phyloP scores from a whole-genome alignment of 768 basidiomycete genomes.

The Arthromyces matolae region DNA sequence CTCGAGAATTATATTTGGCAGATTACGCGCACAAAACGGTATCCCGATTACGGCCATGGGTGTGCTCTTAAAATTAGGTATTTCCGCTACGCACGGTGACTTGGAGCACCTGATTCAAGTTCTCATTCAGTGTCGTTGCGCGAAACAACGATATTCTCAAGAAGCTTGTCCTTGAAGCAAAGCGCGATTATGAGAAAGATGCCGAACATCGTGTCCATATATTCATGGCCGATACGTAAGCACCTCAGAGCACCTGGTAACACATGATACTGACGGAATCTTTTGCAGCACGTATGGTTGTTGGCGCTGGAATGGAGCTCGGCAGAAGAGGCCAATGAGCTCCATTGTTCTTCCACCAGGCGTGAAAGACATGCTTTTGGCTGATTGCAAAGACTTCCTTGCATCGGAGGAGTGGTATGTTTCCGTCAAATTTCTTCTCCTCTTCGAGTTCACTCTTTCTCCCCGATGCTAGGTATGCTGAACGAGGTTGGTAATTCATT shows the following conservation, averaged over 20 bases:
- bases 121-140: constrained; percentile 67
- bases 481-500: constrained; percentile 58
- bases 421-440: not conserved
- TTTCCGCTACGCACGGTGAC: constrained; percentile 16
- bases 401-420: constrained; percentile 81
- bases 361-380: constrained; percentile 86
- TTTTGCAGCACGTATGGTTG: constrained; percentile 57
- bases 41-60: constrained; percentile 71
- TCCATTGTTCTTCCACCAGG: constrained; percentile 90
- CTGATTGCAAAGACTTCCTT: constrained; percentile 83
- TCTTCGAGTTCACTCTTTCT: constrained; percentile 10
- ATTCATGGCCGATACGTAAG: constrained; percentile 86
- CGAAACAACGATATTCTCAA: constrained; percentile 87
- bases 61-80: constrained; percentile 80
- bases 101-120: constrained; percentile 8
- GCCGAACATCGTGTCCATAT: constrained; percentile 89
- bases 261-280: not conserved
- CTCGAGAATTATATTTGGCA: constrained; percentile 26
- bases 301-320: constrained; percentile 88
- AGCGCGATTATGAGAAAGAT: constrained; percentile 87
- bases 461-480: constrained; percentile 67
- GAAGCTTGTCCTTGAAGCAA: constrained; percentile 81
- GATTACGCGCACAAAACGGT: constrained; percentile 80
- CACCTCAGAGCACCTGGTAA: constrained; percentile 4
- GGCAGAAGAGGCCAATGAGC: constrained; percentile 87